Evolutionary conservation across 257 asterid genomes (phyloP).

Genomic region (Fraxinus anomala): DNA sequence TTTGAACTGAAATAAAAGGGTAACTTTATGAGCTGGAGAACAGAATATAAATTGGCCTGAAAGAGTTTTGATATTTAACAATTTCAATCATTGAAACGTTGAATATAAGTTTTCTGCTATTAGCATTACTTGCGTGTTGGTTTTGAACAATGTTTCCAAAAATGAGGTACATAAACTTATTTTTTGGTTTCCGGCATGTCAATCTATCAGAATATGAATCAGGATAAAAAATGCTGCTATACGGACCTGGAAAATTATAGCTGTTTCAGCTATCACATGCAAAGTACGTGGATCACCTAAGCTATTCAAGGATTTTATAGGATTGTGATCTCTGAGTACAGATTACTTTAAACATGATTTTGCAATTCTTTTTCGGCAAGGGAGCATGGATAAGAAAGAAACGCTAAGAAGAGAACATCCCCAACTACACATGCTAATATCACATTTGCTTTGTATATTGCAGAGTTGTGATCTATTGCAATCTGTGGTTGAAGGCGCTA

Average conservation of each 20-base stretch:
- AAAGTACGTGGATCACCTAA: constrained; percentile 17
- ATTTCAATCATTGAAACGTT: background rate
- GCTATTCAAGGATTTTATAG: constrained; percentile 5
- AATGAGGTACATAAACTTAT: background rate
- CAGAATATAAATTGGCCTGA: background rate
- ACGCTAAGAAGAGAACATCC: background rate
- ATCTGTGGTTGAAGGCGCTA: constrained; percentile 79
- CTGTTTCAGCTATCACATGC: background rate
- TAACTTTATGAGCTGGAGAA: background rate
- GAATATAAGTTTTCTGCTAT: background rate
- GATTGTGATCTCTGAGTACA: constrained; percentile 10
- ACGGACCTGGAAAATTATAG: background rate
- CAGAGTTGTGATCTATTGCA: constrained; percentile 84
- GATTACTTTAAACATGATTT: constrained; percentile 14
- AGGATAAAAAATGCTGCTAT: background rate
- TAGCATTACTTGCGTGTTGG: background rate
- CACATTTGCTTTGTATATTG: constrained; percentile 29
- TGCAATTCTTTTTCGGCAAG: background rate
- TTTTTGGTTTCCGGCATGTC: background rate
- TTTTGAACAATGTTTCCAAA: background rate
- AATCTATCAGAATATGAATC: background rate
- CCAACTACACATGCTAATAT: constrained; percentile 20
- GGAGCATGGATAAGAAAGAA: constrained; percentile 3
- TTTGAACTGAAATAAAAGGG: background rate
- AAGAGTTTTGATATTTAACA: background rate